phyloP scores from a whole-genome alignment of 768 basidiomycete genomes.

The Phallus indusiatus region DNA sequence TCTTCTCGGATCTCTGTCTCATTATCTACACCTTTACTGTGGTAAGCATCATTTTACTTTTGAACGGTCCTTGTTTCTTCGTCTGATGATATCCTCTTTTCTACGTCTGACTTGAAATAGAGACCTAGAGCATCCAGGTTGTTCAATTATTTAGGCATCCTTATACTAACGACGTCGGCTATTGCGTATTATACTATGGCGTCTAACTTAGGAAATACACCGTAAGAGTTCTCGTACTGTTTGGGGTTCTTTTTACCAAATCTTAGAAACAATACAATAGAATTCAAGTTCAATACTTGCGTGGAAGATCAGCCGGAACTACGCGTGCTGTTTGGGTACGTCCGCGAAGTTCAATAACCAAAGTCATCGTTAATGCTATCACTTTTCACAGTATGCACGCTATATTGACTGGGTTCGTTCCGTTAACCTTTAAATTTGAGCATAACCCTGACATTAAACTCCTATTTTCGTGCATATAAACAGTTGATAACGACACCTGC shows the following conservation, averaged over 20 bases:
- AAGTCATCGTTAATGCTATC: not conserved
- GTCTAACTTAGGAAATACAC: constrained; percentile 41
- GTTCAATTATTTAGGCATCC: constrained; percentile 40
- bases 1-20: constrained; percentile 28
- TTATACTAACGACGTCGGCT: constrained; percentile 36
- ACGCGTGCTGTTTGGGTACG: constrained; percentile 38
- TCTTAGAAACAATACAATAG: not conserved
- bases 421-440: not conserved
- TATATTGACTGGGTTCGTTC: constrained; percentile 38
- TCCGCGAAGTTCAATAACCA: not conserved
- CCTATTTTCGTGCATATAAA: not conserved
- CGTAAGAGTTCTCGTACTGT: constrained; percentile 10
- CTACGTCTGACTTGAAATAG: constrained; percentile 14
- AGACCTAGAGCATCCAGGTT: constrained; percentile 32
- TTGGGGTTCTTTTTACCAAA: not conserved
- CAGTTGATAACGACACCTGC: constrained; percentile 43
- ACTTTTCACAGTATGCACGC: constrained; percentile 32
- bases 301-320: constrained; percentile 12
- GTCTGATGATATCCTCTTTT: not conserved
- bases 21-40: constrained; percentile 28
- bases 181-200: constrained; percentile 48
- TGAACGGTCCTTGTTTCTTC: not conserved
- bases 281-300: constrained; percentile 30
- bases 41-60: constrained; percentile 14
- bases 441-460: no score